phyloP scores from a whole-genome alignment of 139 green algal species.

The Volvox africanus region DNA sequence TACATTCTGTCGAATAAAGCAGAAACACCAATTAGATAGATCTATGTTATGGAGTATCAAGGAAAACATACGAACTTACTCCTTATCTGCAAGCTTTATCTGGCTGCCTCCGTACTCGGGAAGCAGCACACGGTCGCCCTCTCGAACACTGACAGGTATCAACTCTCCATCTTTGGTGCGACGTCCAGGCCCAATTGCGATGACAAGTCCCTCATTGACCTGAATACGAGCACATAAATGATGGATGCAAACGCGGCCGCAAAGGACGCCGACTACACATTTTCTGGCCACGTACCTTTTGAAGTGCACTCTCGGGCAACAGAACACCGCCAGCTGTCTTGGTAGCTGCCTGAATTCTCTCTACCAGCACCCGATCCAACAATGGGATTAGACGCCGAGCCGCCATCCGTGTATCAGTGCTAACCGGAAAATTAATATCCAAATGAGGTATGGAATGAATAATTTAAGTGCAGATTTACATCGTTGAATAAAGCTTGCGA shows the following conservation, averaged over 20 bases:
- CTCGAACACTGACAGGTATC: slow-evolving; percentile 87
- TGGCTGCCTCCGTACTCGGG: slow-evolving; percentile 94
- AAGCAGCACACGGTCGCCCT: slow-evolving; percentile 96
- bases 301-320: slow-evolving; percentile 88
- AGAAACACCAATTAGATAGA: neutral
- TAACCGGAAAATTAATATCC: too few relatives aligned
- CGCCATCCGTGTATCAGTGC: neutral
- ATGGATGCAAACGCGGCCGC: too few relatives aligned
- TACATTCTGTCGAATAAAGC: slow-evolving; percentile 55
- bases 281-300: slow-evolving; percentile 69
- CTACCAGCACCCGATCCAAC: slow-evolving; percentile 89
- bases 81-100: slow-evolving; percentile 95
- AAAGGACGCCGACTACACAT: too few relatives aligned
- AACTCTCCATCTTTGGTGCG: slow-evolving; percentile 80
- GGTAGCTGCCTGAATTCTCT: slow-evolving; percentile 84
- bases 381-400: slow-evolving; percentile 70
- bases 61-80: slow-evolving; percentile 78
- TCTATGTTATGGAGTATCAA: neutral
- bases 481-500: neutral
- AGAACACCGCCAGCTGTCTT: slow-evolving; percentile 93
- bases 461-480: too few relatives aligned
- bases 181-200: slow-evolving; percentile 93
- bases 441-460: too few relatives aligned
- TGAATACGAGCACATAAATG: slow-evolving; percentile 51
- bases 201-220: slow-evolving; percentile 92